phyloP scores from a whole-genome alignment of 345 rosid species.

The Sisymbrium altissimum region DNA sequence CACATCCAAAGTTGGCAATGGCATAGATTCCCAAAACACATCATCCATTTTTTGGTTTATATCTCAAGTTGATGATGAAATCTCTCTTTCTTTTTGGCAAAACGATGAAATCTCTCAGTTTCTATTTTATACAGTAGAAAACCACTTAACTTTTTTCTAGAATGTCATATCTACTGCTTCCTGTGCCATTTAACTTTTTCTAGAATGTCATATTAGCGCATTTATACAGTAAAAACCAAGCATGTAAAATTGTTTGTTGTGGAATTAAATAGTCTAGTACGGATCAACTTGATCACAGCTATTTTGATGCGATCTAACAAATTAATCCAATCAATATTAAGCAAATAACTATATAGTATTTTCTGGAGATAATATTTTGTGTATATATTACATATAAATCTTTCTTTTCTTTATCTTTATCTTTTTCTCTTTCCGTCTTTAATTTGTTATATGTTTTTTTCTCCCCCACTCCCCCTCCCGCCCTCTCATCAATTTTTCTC shows the following conservation, averaged over 20 bases:
- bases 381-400: background rate
- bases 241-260: background rate
- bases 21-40: slow-evolving; percentile 12
- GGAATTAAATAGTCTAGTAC: background rate
- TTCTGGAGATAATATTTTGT: background rate
- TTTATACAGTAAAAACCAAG: background rate
- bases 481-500: background rate
- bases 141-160: background rate
- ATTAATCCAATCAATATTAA: background rate
- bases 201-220: background rate
- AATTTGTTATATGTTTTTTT: background rate
- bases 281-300: background rate
- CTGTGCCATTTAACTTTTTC: background rate
- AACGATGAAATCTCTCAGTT: slow-evolving; percentile 4
- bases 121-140: background rate
- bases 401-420: too few species aligned
- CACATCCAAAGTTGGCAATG: slow-evolving; percentile 23
- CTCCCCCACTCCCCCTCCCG: too few species aligned
- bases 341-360: background rate
- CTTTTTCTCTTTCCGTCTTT: too few species aligned
- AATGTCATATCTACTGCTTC: background rate
- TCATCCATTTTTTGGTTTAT: background rate
- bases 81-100: slow-evolving; percentile 8
- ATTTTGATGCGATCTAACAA: background rate
- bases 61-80: slow-evolving; percentile 4